Evolutionary conservation across 257 asterid genomes (phyloP), one percentile per base, ranked within the genome.

Genomic region (Scutellaria minor): DNA sequence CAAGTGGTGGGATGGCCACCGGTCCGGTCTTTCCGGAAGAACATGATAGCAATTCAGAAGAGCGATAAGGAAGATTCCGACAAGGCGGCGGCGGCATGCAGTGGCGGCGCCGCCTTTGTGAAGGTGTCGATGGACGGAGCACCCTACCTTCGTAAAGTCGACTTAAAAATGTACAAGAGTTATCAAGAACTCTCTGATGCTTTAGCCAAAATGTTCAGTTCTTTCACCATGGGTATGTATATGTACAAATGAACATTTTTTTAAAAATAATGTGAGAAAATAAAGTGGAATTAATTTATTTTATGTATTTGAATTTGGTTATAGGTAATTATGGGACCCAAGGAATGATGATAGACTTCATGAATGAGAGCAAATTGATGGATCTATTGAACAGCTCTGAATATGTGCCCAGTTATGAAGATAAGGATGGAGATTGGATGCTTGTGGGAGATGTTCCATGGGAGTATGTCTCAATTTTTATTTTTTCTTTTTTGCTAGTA

Each of bases 1-100:
- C 85, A 83, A 68, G 79, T 80, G 78, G 85, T 80, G 69, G 87
- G 85, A 31, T 83, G 87, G 85, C 87, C 85, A 58, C 87, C 87
- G 4, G 83, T 80, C 40, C 69, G 85, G 76, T 71, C 80, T 2
- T 77, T 68, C 78, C 74, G 85, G 59, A 83, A 80, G 85, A 83
- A 75, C 74, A 42, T 78, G 15, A 75, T 75, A 72, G 51, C 66
- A 46, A 72, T 42, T 15, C 77, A 74, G 15, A 83, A 77, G 79
- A 79, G 63, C 75, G 37, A 2, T 12, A 31, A 42, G 5, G 74
- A 68, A 48, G 77, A 78, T 55, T 31, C 82, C 7, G 79, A 76
- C 52, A 77, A 76, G 79, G 66, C 78, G 50, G 18, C 78, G 50
- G 18, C 18, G 18, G 69, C 75, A 24, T 62, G 77, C 77, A 50